Percentiles rank a stretch among this genome's conserved stretches.
Conservation (phyloP, 2,329 filamentous ascomycete species). For the Botrytis aclada region DNA sequence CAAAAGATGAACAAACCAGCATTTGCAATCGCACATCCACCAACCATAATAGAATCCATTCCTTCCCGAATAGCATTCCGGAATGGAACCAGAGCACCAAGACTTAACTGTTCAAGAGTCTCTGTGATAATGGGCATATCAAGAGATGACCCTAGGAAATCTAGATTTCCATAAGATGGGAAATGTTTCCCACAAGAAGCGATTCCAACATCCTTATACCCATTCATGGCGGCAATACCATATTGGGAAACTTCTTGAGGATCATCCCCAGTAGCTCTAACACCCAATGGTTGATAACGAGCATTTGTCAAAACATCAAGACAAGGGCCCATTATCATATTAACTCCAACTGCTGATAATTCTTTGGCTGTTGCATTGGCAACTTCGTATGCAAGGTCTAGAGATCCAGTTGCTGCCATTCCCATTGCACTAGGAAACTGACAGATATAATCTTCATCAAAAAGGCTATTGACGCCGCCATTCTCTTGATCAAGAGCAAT, state of each 20-base stretch:
- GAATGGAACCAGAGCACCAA: slow-evolving; percentile 90
- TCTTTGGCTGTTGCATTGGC: slow-evolving; percentile 93
- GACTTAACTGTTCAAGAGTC: slow-evolving; percentile 83
- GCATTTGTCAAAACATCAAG: slow-evolving; percentile 93
- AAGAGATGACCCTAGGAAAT: slow-evolving; percentile 85
- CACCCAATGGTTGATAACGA: slow-evolving; percentile 83
- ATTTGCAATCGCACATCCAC: slow-evolving; percentile 88
- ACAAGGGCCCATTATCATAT: slow-evolving; percentile 91
- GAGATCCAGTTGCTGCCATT: slow-evolving; percentile 84
- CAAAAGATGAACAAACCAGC: slow-evolving; percentile 27
- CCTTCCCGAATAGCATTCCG: slow-evolving; percentile 84
- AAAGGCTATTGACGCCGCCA: slow-evolving; percentile 94
- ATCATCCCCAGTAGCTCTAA: slow-evolving; percentile 86
- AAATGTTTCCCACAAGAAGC: slow-evolving; percentile 95
- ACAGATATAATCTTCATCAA: slow-evolving; percentile 91
- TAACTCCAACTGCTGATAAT: slow-evolving; percentile 88
- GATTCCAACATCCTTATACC: slow-evolving; percentile 86
- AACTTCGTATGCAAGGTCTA: slow-evolving; percentile 81
- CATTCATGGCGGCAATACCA: slow-evolving; percentile 84
- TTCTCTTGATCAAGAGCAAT: slow-evolving; percentile 97
- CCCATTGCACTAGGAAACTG: slow-evolving; percentile 98
- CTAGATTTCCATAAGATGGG: slow-evolving; percentile 90
- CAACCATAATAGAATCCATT: slow-evolving; percentile 92
- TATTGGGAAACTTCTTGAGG: slow-evolving; percentile 93
- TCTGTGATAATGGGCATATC: slow-evolving; percentile 96